Conservation (phyloP, 345 rosid genomes). For the Carallia brachiata region DNA sequence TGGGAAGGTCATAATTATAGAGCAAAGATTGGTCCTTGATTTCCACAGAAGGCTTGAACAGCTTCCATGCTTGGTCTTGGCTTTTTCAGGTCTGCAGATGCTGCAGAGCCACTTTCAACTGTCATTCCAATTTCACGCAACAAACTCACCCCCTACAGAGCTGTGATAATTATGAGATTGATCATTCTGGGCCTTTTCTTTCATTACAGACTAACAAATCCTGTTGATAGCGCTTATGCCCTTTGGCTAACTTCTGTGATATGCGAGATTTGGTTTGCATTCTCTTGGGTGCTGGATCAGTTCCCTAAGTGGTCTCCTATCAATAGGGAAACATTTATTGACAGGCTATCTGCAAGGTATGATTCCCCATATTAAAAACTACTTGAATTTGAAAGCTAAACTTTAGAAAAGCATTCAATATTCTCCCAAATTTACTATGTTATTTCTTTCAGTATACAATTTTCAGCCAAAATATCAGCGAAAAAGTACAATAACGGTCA, state of each 20-base stretch:
- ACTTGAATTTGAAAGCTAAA: neutral
- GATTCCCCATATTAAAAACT: neutral
- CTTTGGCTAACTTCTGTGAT: conserved; percentile 95
- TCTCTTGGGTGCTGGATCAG: conserved; percentile 99
- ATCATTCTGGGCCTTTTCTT: conserved; percentile 86
- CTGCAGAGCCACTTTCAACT: conserved; percentile 64
- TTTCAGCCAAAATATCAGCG: no score
- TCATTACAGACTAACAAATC: conserved; percentile 84
- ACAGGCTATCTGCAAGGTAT: conserved; percentile 86
- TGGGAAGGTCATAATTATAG: no score
- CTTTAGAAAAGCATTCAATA: neutral
- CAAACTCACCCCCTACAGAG: conserved; percentile 76
- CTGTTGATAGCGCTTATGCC: conserved; percentile 82
- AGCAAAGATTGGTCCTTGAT: no score
- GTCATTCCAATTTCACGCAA: conserved; percentile 58
- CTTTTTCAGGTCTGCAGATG: conserved; percentile 54
- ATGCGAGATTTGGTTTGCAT: conserved; percentile 99
- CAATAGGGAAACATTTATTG: conserved; percentile 60
- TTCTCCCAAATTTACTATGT: neutral
- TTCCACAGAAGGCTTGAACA: no score
- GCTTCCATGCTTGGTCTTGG: neutral
- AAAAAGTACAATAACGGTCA: neutral
- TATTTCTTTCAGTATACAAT: no score
- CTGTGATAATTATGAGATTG: conserved; percentile 69
- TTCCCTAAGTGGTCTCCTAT: conserved; percentile 97